These are phyloP conservation scores for Penicillium ochrochloron DNA, from an alignment of 495 filamentous ascomycete species.

Conservation along the genomic window DNA sequence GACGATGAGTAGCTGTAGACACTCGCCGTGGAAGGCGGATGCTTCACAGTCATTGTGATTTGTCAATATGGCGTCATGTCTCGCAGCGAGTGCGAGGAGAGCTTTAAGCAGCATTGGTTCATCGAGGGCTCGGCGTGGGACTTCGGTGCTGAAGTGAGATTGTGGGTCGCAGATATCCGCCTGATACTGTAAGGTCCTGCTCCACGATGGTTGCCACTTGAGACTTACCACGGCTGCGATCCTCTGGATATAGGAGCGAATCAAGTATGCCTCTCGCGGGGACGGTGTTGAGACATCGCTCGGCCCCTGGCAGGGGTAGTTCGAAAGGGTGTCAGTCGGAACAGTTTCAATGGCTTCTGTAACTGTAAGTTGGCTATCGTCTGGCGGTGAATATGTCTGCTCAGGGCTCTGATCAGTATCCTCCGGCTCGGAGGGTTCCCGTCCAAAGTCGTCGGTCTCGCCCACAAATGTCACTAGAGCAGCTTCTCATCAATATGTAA, in stretches of 20 bases:
- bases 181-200: conserved; percentile 21
- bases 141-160: conserved; percentile 43
- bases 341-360: not conserved
- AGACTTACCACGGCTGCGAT: conserved; percentile 40
- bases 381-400: not conserved
- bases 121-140: conserved; percentile 41
- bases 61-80: conserved; percentile 42
- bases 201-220: not conserved
- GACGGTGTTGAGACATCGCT: conserved; percentile 22
- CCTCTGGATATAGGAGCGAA: conserved; percentile 41
- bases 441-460: conserved; percentile 24
- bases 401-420: not conserved
- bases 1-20: conserved; percentile 40
- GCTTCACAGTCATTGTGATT: conserved; percentile 41
- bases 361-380: not conserved
- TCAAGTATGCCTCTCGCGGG: conserved; percentile 39
- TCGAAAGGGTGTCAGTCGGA: not conserved
- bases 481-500: not conserved
- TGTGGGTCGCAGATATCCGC: conserved; percentile 43
- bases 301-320: not conserved
- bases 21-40: conserved; percentile 44
- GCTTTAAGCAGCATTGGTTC: conserved; percentile 43
- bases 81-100: conserved; percentile 37
- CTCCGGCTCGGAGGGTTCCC: not conserved
- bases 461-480: conserved; percentile 41